These are phyloP conservation scores for Neurospora sublineolata DNA, from an alignment of 495 filamentous ascomycete species.

Conservation along the genomic window DNA sequence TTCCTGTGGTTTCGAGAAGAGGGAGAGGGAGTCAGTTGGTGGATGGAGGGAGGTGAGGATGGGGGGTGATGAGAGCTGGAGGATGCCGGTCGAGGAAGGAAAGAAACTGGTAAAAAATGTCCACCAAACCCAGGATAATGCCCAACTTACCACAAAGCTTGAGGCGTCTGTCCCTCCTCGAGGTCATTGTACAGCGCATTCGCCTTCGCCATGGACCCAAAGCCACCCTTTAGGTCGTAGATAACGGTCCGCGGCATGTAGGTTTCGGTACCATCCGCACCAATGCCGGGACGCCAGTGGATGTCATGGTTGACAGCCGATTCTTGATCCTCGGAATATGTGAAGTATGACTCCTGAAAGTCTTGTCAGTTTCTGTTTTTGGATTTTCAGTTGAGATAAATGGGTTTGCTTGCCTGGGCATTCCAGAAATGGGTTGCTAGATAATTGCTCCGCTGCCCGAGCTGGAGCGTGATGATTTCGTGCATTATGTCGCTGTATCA, in stretches of 20 bases:
- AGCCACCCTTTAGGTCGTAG: slow-evolving; percentile 88
- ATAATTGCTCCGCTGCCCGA: slow-evolving; percentile 88
- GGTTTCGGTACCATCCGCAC: slow-evolving; percentile 73
- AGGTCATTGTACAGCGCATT: slow-evolving; percentile 75
- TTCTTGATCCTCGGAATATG: slow-evolving; percentile 57
- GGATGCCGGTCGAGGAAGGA: neutral
- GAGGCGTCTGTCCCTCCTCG: slow-evolving; percentile 33
- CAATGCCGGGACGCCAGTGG: slow-evolving; percentile 80
- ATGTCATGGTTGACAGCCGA: slow-evolving; percentile 82
- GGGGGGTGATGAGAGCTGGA: neutral
- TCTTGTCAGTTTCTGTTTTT: slow-evolving; percentile 3
- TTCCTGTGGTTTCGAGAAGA: slow-evolving; percentile 43
- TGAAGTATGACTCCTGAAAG: slow-evolving; percentile 91
- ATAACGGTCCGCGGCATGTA: slow-evolving; percentile 84
- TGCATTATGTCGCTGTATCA: slow-evolving; percentile 50
- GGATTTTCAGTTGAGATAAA: neutral
- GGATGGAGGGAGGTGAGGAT: neutral
- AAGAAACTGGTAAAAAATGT: neutral
- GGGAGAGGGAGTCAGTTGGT: neutral
- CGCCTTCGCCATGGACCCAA: slow-evolving; percentile 74
- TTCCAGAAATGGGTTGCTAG: slow-evolving; percentile 99
- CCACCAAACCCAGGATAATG: neutral
- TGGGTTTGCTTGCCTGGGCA: slow-evolving; percentile 43
- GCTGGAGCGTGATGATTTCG: slow-evolving; percentile 88
- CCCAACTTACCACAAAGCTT: slow-evolving; percentile 48